These are phyloP conservation scores for Debaryomycetaceae sp. DNA, from an alignment of 1,139 yeast species.

Conservation along the genomic window DNA sequence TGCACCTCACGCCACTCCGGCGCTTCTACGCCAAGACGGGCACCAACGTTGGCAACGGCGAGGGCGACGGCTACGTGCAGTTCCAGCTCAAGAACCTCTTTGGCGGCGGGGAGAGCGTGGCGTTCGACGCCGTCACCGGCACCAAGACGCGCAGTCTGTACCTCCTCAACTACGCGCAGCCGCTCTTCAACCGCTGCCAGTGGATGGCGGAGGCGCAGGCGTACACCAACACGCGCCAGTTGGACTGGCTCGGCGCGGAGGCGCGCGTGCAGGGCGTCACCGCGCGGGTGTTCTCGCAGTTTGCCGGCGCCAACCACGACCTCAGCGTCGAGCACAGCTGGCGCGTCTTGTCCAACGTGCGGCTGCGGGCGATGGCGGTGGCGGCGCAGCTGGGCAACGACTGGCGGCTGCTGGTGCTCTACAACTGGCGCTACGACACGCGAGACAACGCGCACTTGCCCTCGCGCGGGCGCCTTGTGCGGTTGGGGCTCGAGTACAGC, in stretches of 20 bases:
- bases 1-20: conserved; percentile 58
- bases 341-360: conserved; percentile 51
- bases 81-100: conserved; percentile 72
- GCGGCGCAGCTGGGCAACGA: conserved; percentile 54
- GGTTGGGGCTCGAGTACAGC: conserved; percentile 55
- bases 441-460: conserved; percentile 58
- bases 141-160: conserved; percentile 77
- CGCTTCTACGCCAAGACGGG: conserved; percentile 79
- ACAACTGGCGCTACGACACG: conserved; percentile 50
- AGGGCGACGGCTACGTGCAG: conserved; percentile 87
- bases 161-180: conserved; percentile 58
- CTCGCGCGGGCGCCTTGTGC: conserved; percentile 49
- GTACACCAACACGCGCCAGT: conserved; percentile 54
- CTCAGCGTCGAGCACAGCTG: conserved; percentile 60
- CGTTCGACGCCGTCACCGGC: conserved; percentile 74
- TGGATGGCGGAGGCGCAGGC: conserved; percentile 53
- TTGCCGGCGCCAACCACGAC: conserved; percentile 44
- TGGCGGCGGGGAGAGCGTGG: conserved; percentile 83
- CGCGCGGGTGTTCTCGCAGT: conserved; percentile 41
- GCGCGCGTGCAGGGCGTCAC: conserved; percentile 58
- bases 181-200: conserved; percentile 49
- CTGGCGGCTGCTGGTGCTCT: conserved; percentile 53
- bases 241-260: conserved; percentile 67
- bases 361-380: conserved; percentile 31
- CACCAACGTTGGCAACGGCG: conserved; percentile 92